Percentiles rank a stretch among this genome's conserved stretches.
Conservation (phyloP, 169 alveolate species). For the Amoebophrya sp. region DNA sequence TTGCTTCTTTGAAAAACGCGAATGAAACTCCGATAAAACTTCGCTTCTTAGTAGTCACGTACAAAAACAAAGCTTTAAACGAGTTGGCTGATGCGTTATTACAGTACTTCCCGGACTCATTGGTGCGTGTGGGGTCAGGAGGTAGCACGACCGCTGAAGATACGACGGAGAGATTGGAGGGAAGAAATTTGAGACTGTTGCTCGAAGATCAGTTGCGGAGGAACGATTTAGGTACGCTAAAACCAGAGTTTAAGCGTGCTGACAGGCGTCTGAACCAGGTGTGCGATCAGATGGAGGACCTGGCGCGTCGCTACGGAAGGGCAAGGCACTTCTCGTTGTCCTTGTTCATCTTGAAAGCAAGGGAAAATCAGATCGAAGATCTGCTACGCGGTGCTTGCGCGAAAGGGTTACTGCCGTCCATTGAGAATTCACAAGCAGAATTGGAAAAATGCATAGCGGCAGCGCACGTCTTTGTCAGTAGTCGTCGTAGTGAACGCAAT, state of each 20-base stretch:
- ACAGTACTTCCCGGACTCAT: not conserved
- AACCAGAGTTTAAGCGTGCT: not conserved
- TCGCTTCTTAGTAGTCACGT: not conserved
- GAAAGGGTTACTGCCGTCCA: not conserved
- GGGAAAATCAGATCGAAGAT: not conserved
- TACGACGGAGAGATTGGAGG: not conserved
- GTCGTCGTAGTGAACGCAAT: not conserved
- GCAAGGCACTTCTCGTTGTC: not conserved
- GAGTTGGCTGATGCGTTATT: not conserved
- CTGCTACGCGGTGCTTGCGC: not conserved
- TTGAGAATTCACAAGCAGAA: not conserved
- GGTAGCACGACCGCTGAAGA: conserved; percentile 1
- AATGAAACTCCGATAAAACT: not conserved
- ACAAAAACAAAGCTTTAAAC: not conserved
- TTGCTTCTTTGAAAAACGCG: not conserved
- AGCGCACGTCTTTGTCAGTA: not conserved
- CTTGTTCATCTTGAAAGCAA: not conserved
- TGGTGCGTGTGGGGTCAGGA: not conserved
- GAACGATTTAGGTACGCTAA: not conserved
- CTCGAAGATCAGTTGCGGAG: not conserved
- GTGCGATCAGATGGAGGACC: not conserved
- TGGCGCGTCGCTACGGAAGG: not conserved
- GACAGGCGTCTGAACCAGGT: not conserved
- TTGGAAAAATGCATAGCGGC: not conserved
- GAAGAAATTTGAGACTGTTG: not conserved